Evolutionary conservation across 2,329 filamentous ascomycete species (phyloP), one percentile per base, ranked within the genome.

Genomic region (Fusarium sp.): DNA sequence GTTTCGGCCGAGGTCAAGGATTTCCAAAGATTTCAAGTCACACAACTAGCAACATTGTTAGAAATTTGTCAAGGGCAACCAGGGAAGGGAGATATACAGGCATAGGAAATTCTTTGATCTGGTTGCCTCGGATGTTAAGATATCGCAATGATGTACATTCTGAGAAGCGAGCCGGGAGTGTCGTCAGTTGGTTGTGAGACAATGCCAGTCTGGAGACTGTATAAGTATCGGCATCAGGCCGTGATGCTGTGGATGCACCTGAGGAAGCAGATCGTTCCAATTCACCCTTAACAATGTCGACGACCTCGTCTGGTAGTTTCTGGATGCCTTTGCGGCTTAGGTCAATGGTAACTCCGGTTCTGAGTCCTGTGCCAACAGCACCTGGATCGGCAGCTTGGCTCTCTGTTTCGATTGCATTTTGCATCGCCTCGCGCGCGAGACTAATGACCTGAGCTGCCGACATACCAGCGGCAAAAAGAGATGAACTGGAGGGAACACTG

Each of bases 1-100:
- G 77, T 98, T 98, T 72, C 92, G 89, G 77, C 94, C 94, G 55
- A 98, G 86, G 80, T 98, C 95, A 64, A 98, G 87, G 61, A 97
- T 97, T 80, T 98, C 94, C 56, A 98, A 87, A 33, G 93, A 92
- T 52, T 88, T 90, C 65, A 98, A 85, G 78, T 94, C 90, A 77
- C 95, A 94, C 60, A 98, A 87, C 94, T 97, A 75, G 22, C 37
- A 22, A 45, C 54, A 24, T 15, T 49, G 62, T 76, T 61, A 77
- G 73, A 54, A n/a, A 24, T 22, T 22, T 71, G 15, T 69, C 66
- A 40, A 41, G 20, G 19, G 15, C 9, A 24, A 33, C 10, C 17
- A 41, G 56, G 56, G 60, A 65, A 52, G 71, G 43, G 52, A 45
- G 24, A 40, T 35, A 79, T 80, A 89, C 87, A 68, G 85, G 79